Evolutionary conservation across 352 stramenopile species (phyloP).

Genomic region (Phytophthora chlamydospora): DNA sequence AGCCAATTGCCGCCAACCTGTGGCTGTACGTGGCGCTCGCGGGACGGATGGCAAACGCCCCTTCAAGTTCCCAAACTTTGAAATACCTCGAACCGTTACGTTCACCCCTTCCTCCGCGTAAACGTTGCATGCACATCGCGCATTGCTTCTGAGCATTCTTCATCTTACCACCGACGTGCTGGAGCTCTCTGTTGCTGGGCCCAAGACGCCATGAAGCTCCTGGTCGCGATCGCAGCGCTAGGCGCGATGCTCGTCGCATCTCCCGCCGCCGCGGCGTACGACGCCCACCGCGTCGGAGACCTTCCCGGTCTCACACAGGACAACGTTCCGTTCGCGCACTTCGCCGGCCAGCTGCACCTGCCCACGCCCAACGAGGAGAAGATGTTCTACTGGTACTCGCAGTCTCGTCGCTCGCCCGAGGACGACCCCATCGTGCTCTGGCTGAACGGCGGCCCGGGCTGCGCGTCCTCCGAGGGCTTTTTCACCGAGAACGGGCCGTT

Average conservation of each 20-base stretch:
- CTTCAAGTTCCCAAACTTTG: constrained; percentile 10
- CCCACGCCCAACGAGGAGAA: constrained; percentile 52
- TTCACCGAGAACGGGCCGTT: constrained; percentile 85
- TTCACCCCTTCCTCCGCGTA: constrained; percentile 11
- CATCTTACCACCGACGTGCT: constrained; percentile 3
- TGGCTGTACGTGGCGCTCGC: constrained; percentile 15
- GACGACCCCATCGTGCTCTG: constrained; percentile 87
- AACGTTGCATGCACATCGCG: constrained; percentile 8
- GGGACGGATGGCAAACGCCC: constrained; percentile 14
- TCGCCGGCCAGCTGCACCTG: constrained; percentile 62
- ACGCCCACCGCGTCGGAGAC: constrained; percentile 49
- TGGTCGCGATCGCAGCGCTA: constrained; percentile 21
- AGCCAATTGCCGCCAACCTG: constrained; percentile 16
- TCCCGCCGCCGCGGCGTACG: constrained; percentile 7
- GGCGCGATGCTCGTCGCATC: constrained; percentile 21
- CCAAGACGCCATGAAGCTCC: constrained; percentile 26
- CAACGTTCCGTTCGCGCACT: constrained; percentile 68
- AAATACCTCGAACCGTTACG: constrained; percentile 5
- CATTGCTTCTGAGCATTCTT: constrained; percentile 8
- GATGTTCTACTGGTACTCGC: constrained; percentile 79
- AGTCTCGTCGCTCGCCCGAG: constrained; percentile 53
- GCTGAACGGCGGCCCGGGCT: constrained; percentile 93
- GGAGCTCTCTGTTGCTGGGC: neutral
- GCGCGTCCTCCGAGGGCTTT: constrained; percentile 81
- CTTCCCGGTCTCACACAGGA: constrained; percentile 52